Conservation (phyloP, 2,329 filamentous ascomycete genomes). For the Penicillium vulpinum region DNA sequence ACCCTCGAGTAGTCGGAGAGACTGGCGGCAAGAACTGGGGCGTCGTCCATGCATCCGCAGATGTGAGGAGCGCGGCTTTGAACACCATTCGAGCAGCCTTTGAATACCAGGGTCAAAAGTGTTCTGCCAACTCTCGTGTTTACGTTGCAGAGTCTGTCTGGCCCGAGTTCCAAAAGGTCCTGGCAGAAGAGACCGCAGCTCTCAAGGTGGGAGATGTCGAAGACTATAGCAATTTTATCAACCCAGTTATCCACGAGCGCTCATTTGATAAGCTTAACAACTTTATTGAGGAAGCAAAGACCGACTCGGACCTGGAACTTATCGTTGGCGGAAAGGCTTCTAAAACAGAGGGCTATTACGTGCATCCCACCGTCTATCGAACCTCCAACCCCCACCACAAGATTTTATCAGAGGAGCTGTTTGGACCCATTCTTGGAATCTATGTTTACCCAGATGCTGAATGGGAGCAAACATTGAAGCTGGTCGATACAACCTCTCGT, state of each 20-base stretch:
- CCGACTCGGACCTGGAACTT: conserved; percentile 67
- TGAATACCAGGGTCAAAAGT: conserved; percentile 87
- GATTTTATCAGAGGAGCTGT: conserved; percentile 73
- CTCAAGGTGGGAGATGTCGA: conserved; percentile 69
- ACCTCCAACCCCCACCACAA: conserved; percentile 69
- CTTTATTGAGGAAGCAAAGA: conserved; percentile 74
- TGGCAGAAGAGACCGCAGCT: conserved; percentile 64
- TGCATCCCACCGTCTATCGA: conserved; percentile 76
- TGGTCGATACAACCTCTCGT: conserved; percentile 21
- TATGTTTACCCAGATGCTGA: conserved; percentile 72
- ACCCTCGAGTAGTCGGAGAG: conserved; percentile 83
- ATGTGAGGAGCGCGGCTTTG: conserved; percentile 71
- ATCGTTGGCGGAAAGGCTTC: conserved; percentile 76
- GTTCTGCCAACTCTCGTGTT: conserved; percentile 74
- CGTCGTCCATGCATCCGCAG: conserved; percentile 71
- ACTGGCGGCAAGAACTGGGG: conserved; percentile 93
- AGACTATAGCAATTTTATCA: conserved; percentile 72
- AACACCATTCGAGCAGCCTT: conserved; percentile 82
- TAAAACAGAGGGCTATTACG: conserved; percentile 71
- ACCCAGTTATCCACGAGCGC: conserved; percentile 76
- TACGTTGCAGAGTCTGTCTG: conserved; percentile 75
- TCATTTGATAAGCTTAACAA: conserved; percentile 75
- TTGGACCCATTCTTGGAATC: conserved; percentile 70
- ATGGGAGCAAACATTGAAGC: conserved; percentile 18
- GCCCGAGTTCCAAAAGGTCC: conserved; percentile 65